Conservation (phyloP, 805 yeast genomes). For the Candida verbasci region DNA sequence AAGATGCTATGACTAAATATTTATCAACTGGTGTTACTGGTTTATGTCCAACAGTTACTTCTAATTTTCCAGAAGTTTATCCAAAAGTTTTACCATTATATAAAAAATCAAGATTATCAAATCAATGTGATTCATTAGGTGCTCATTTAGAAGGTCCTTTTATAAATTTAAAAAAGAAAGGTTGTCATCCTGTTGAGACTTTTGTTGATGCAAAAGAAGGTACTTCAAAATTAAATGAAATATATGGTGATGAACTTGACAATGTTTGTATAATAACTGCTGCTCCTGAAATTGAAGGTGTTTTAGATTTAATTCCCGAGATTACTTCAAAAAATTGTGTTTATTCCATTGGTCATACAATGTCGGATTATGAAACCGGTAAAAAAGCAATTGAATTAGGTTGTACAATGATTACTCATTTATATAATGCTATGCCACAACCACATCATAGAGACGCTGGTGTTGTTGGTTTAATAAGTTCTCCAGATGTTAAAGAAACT, state of each 20-base stretch:
- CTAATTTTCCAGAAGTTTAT: constrained; percentile 48
- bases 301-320: constrained; percentile 38
- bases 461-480: constrained; percentile 44
- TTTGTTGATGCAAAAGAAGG: constrained; percentile 35
- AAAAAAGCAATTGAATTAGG: constrained; percentile 46
- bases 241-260: constrained; percentile 33
- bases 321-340: constrained; percentile 29
- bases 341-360: constrained; percentile 47
- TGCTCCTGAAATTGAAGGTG: constrained; percentile 50
- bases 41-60: constrained; percentile 54
- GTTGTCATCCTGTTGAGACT: constrained; percentile 48
- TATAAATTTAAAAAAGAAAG: constrained; percentile 44
- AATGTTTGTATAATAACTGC: constrained; percentile 44
- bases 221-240: constrained; percentile 20
- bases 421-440: constrained; percentile 60
- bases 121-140: constrained; percentile 45
- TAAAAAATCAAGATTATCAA: constrained; percentile 24
- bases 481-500: constrained; percentile 21
- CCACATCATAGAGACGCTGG: constrained; percentile 60
- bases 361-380: constrained; percentile 34
- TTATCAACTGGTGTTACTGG: constrained; percentile 52
- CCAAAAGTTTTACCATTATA: constrained; percentile 43
- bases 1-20: constrained; percentile 42
- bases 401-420: constrained; percentile 57
- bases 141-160: constrained; percentile 63